Evolutionary conservation across 2,329 filamentous ascomycete species (phyloP), one percentile per base, ranked within the genome.

Genomic region (Pestalotiopsis sp.): DNA sequence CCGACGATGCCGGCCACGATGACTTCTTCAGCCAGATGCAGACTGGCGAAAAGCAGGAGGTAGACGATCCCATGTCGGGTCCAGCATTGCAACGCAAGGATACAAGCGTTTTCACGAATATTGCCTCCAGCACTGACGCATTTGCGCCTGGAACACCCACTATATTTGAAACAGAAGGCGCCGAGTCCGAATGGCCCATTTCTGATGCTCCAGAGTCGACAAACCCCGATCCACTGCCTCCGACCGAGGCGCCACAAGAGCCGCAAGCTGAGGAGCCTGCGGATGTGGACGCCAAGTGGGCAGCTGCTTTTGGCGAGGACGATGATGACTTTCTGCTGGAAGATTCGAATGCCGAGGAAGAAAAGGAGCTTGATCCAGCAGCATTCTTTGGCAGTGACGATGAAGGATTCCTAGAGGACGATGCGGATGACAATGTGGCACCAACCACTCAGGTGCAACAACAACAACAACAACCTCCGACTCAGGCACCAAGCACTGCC

Each of bases 361-460:
- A 75, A 4, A 83, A 85, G 57, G 85, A 85, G 66, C 75, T 92
- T 20, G 90, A 93, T 72, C 86, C 90, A 0, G 83, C 88, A 31
- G 85, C 86, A 1, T 90, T 95, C 73, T 90, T 95, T 72, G 90
- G 92, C 61, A 95, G 95, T 73, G 95, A 97, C 77, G 93, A 93
- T 72, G 92, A 95, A 75, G 94, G 94, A 0, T 92, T 98, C 70
- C 83, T 98, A 11, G 91, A 97, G 6, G 84, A 84, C 12, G 81
- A 85, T 23, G 77, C 84, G 68, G 74, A 70, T 69, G 76, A 71
- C 70, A 79, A 74, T 70, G 13, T 69, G 72, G 45, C 63, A 49
- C 63, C 63, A 25, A 36, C 14, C 20, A 31, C 74, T 49, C 74
- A 75, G 58, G 56, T 72, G 39, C 65, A 71, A 3, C 74, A 71